These are phyloP conservation scores for Ceratopteris richardii DNA, from an alignment of 75 land plant genomes.

Conservation along the genomic window DNA sequence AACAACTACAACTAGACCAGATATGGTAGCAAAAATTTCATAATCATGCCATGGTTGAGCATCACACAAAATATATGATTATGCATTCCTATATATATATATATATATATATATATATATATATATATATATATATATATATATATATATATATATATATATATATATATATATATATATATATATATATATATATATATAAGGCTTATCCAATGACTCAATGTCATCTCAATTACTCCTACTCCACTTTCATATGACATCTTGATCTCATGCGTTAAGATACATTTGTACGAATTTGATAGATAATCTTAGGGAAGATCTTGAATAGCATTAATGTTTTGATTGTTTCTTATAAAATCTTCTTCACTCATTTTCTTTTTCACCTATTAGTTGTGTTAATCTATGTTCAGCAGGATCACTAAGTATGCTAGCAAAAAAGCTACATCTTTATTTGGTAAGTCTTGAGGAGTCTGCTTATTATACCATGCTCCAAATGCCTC, in stretches of 20 bases:
- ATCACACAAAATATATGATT: slow-evolving; percentile 64
- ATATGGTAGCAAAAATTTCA: slow-evolving; percentile 97
- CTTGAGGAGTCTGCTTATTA: slow-evolving; percentile 70
- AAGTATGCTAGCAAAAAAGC: slow-evolving; percentile 85
- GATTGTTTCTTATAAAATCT: slow-evolving; percentile 83
- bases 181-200: slow-evolving; percentile 63
- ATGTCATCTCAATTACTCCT: slow-evolving; percentile 85
- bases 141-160: too few species aligned
- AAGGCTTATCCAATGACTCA: slow-evolving; percentile 88
- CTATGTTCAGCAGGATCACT: slow-evolving; percentile 94
- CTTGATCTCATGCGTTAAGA: slow-evolving; percentile 77
- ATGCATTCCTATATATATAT: too few species aligned
- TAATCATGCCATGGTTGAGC: slow-evolving; percentile 62
- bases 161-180: too few species aligned
- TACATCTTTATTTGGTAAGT: slow-evolving; percentile 83
- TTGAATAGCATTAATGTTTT: slow-evolving; percentile 69
- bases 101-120: too few species aligned
- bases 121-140: too few species aligned
- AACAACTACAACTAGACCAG: slow-evolving; percentile 97
- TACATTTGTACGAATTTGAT: slow-evolving; percentile 72
- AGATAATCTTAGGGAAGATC: slow-evolving; percentile 84
- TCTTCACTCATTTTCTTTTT: slow-evolving; percentile 98
- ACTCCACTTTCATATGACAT: slow-evolving; percentile 63
- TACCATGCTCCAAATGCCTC: slow-evolving; percentile 96
- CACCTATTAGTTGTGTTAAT: slow-evolving; percentile 89